A percentile compares a stretch with the other conserved stretches of the same genome.
Evolutionary conservation across 805 yeast genomes (phyloP).

Genomic region (Saturnispora serradocipensis): DNA sequence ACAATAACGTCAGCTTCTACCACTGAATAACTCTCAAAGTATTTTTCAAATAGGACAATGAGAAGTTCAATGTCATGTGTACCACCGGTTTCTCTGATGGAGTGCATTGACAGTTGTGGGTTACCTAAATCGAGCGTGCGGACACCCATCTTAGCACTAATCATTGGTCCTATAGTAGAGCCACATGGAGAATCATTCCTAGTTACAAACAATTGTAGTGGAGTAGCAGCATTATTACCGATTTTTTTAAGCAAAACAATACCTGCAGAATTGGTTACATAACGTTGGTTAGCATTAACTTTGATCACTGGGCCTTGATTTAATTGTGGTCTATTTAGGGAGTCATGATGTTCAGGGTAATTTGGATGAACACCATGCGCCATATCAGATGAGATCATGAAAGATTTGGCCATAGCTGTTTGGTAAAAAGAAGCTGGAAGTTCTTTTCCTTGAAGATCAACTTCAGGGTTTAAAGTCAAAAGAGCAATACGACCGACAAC

Average conservation of each 20-base stretch:
- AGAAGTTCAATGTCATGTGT: conserved; percentile 59
- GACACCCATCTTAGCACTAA: conserved; percentile 79
- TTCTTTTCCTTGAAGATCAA: conserved; percentile 27
- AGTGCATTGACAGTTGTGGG: conserved; percentile 90
- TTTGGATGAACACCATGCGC: conserved; percentile 98
- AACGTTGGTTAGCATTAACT: conserved; percentile 90
- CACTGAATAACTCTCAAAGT: conserved; percentile 37
- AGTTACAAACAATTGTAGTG: conserved; percentile 87
- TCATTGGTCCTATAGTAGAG: conserved; percentile 90
- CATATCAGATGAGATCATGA: conserved; percentile 87
- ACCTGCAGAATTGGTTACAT: conserved; percentile 90
- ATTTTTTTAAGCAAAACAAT: conserved; percentile 64
- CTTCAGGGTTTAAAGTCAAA: conserved; percentile 31
- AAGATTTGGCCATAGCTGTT: conserved; percentile 65
- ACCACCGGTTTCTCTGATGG: conserved; percentile 88
- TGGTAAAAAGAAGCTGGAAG: conserved; percentile 32
- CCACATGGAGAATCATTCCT: conserved; percentile 93
- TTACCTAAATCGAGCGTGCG: conserved; percentile 85
- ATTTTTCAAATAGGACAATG: conserved; percentile 52
- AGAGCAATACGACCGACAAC: conserved; percentile 59
- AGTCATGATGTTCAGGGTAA: conserved; percentile 67
- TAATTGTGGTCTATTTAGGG: conserved; percentile 66
- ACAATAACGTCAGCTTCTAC: conserved; percentile 37
- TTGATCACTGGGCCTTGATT: conserved; percentile 91
- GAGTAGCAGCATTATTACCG: conserved; percentile 62